phyloP scores from a whole-genome alignment of 179 eudicot species.

The Sideroxylon spinosum region DNA sequence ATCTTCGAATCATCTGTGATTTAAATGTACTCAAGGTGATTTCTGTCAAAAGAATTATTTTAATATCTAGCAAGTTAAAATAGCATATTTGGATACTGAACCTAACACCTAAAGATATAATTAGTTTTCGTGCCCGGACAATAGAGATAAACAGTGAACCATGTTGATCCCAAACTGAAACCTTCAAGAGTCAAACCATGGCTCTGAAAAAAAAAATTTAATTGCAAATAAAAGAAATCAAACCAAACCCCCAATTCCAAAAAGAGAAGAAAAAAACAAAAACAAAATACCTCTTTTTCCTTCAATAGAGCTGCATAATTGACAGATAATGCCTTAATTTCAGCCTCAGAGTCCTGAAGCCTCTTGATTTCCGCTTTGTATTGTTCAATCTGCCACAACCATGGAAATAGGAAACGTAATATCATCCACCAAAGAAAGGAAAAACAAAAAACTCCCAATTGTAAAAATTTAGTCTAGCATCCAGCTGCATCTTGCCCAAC shows the following conservation, averaged over 20 bases:
- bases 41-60: background rate
- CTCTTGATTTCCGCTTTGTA: conserved; percentile 77
- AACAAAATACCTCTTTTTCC: conserved; percentile 72
- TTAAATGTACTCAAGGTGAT: background rate
- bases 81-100: background rate
- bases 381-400: conserved; percentile 55
- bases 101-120: background rate
- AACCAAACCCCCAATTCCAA: background rate
- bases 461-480: background rate
- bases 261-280: background rate
- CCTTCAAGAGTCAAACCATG: background rate
- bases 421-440: conserved; percentile 2
- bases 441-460: background rate
- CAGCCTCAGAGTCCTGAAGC: conserved; percentile 81
- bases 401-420: background rate
- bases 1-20: background rate
- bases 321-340: conserved; percentile 84
- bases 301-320: conserved; percentile 93
- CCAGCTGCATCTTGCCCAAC: background rate
- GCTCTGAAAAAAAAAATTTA: background rate
- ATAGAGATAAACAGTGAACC: background rate
- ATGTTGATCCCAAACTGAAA: background rate
- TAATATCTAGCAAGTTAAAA: background rate
- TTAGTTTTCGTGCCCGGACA: background rate
- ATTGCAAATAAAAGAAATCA: no score